Conservation (phyloP, 192 early-diverging fungal genomes). For the Chytriomyces sp. region DNA sequence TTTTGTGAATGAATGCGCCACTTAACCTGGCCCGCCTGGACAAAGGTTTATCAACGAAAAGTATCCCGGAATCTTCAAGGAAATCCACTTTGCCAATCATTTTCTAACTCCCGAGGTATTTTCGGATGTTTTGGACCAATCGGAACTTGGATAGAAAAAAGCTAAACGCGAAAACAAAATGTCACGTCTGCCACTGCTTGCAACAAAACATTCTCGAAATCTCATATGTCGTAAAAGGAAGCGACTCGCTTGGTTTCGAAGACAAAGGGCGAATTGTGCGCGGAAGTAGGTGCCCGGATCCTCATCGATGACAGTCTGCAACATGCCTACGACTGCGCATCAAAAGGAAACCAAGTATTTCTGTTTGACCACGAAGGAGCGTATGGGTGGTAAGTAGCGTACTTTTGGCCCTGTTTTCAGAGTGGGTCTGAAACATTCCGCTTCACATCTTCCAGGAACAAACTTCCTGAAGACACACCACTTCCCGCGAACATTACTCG, state of each 20-base stretch:
- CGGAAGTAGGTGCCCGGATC: constrained; percentile 61
- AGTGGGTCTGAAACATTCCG: background rate
- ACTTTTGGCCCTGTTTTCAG: background rate
- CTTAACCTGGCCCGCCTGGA: background rate
- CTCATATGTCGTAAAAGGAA: constrained; percentile 28
- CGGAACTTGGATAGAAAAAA: no score
- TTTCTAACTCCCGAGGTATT: constrained; percentile 50
- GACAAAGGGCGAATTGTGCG: constrained; percentile 60
- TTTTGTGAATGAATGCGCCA: background rate
- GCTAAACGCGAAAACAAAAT: no score
- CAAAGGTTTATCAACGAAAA: constrained; percentile 56
- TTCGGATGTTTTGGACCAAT: background rate
- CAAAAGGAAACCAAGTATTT: constrained; percentile 55
- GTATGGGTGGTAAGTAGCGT: constrained; percentile 50
- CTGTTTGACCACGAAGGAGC: constrained; percentile 62
- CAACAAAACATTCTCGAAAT: background rate
- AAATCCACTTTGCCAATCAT: constrained; percentile 68
- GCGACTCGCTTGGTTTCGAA: constrained; percentile 58
- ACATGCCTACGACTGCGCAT: constrained; percentile 60
- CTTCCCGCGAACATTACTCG: constrained; percentile 55
- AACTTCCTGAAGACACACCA: constrained; percentile 30
- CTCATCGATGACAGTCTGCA: constrained; percentile 63
- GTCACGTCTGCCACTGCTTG: background rate
- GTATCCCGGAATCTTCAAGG: constrained; percentile 65
- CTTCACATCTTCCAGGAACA: constrained; percentile 17